Conservation (phyloP, 495 filamentous ascomycete species). For the Penicillium ochrochloron region DNA sequence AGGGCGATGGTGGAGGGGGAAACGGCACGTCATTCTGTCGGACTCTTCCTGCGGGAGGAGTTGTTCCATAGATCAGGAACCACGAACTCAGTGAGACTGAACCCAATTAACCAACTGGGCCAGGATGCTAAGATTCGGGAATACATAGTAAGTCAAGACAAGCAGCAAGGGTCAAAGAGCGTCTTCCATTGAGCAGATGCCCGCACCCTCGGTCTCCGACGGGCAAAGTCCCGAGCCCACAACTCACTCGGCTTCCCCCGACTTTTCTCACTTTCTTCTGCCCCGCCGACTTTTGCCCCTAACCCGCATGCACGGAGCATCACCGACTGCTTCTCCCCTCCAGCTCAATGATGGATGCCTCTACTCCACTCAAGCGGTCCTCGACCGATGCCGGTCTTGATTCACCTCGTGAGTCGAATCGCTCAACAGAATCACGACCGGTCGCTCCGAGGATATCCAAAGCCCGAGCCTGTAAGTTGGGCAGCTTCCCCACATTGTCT, state of each 20-base stretch:
- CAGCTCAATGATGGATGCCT: slow-evolving; percentile 29
- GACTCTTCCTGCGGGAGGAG: neutral
- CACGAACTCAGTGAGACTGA: neutral
- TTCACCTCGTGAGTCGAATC: slow-evolving; percentile 32
- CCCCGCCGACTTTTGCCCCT: slow-evolving; percentile 28
- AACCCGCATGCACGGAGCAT: slow-evolving; percentile 42
- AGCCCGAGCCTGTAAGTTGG: slow-evolving; percentile 51
- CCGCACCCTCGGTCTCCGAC: slow-evolving; percentile 5
- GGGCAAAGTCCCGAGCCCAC: neutral
- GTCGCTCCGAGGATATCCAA: slow-evolving; percentile 48
- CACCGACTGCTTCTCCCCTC: slow-evolving; percentile 36
- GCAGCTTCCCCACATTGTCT: slow-evolving; percentile 21
- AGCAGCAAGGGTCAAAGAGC: neutral
- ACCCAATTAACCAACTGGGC: neutral
- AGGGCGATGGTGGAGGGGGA: neutral
- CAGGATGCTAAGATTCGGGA: neutral
- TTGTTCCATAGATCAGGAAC: neutral
- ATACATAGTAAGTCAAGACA: neutral
- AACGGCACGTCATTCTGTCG: slow-evolving; percentile 2
- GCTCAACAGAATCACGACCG: slow-evolving; percentile 28
- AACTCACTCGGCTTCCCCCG: slow-evolving; percentile 15
- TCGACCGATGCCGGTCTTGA: slow-evolving; percentile 48
- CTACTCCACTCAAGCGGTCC: slow-evolving; percentile 47
- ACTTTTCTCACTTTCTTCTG: slow-evolving; percentile 19
- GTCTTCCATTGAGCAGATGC: neutral